These are phyloP conservation scores for Fragaria ananassa DNA, from an alignment of 306 rosid genomes.

Conservation along the genomic window DNA sequence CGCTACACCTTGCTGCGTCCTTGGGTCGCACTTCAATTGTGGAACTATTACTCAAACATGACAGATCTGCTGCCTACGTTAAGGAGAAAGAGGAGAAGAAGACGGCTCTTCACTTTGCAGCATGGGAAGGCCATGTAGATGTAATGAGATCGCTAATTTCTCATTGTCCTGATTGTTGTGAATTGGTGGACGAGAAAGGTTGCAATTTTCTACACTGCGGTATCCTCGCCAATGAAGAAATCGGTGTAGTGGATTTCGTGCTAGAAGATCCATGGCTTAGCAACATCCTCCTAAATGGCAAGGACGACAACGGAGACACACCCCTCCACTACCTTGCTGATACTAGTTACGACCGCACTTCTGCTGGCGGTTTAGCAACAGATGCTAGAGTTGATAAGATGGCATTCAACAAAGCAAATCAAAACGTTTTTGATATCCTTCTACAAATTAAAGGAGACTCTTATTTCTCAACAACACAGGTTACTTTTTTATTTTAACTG, in stretches of 20 bases:
- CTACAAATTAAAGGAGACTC: fast-evolving
- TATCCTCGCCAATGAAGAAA: not conserved
- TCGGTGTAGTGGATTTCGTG: fast-evolving
- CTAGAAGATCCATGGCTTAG: not conserved
- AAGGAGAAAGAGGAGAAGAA: not conserved
- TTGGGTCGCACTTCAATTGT: not conserved
- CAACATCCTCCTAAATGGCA: not conserved
- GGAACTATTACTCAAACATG: not conserved
- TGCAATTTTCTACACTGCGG: not conserved
- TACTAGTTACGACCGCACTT: no score
- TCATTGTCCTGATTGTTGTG: not conserved
- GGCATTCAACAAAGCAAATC: not conserved
- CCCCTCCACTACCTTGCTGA: not conserved
- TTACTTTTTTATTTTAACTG: no score
- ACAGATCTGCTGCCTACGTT: not conserved
- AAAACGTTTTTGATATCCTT: not conserved
- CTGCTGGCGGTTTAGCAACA: fast-evolving
- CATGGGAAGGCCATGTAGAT: not conserved
- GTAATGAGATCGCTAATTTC: not conserved
- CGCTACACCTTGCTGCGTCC: not conserved
- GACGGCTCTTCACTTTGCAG: conserved; percentile 11
- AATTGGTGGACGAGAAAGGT: not conserved
- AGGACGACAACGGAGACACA: not conserved
- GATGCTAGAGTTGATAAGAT: not conserved
- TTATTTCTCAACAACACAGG: not conserved